These are phyloP conservation scores for Hypoxylon sp. DNA, from an alignment of 2,329 filamentous ascomycete species.

Conservation along the genomic window DNA sequence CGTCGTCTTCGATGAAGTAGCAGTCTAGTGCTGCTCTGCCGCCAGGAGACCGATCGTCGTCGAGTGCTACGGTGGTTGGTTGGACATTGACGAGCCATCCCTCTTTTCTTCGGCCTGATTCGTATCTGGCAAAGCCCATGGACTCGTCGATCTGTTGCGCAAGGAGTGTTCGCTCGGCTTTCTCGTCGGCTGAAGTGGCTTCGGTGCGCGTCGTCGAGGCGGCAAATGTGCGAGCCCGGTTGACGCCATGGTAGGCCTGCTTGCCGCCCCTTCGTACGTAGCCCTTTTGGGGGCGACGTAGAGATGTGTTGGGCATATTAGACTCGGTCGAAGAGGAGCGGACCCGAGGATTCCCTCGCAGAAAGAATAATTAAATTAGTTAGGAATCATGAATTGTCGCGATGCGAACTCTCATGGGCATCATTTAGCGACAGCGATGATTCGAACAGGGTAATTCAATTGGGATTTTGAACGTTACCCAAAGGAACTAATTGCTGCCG, in stretches of 20 bases:
- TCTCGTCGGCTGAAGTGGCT: conserved; percentile 92
- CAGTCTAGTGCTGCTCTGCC: conserved; percentile 94
- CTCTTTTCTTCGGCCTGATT: conserved; percentile 82
- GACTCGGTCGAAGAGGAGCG: conserved; percentile 11
- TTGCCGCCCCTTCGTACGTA: conserved; percentile 78
- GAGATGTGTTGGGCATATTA: conserved; percentile 72
- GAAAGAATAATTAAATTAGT: conserved; percentile 5
- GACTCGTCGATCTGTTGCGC: conserved; percentile 92
- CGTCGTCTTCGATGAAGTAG: conserved; percentile 94
- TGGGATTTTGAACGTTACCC: neutral
- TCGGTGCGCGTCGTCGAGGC: conserved; percentile 82
- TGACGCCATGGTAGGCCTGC: conserved; percentile 76
- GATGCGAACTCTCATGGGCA: conserved; percentile 3
- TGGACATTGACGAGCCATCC: conserved; percentile 98
- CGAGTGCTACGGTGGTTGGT: conserved; percentile 78
- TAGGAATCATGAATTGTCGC: conserved; percentile 17
- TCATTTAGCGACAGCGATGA: conserved; percentile 26
- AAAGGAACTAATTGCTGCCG: neutral
- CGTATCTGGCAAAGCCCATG: conserved; percentile 94
- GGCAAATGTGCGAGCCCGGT: conserved; percentile 82
- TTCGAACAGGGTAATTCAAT: conserved; percentile 15
- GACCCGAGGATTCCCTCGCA: conserved; percentile 9
- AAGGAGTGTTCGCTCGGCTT: conserved; percentile 85
- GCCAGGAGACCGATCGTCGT: conserved; percentile 86
- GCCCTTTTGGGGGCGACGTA: conserved; percentile 74